Base-by-base conservation (phyloP, 805 yeast genomes). In the Lipomyces chichibuensis region DNA sequence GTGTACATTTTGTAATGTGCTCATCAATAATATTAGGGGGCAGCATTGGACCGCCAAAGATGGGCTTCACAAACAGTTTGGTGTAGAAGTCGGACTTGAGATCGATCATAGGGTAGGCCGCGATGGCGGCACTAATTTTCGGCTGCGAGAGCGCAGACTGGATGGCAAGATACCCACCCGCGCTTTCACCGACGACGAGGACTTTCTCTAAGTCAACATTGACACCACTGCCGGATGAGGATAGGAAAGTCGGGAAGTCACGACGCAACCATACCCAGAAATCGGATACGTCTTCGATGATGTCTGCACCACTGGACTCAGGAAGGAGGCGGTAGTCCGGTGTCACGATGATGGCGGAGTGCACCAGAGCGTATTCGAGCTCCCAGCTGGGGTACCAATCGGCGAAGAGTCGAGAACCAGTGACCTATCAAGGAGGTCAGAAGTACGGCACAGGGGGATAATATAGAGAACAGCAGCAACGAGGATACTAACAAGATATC, bases 11-110 rank as follows among this genome's bases (percentile, higher is more conserved):
- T 3, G 39, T 1, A 4, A 35, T 9, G 39, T 39, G 39, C 29
- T 65, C 62, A 27, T 59, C 67, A n/a, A 65, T 57, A 4, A 61
- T 27, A n/a, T 43, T 57, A 17, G 8, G 53, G n/a, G 64, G 67
- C 17, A 46, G 27, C 35, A 39, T 35, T 7, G 67, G 62, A 23
- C 39, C 55, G 13, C 67, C 67, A 5, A 35, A 20, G 58, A 65
- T 56, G 39, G 23, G 14, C 59, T 65, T 65, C 60, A 11, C 54
- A 39, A 46, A 65, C 7, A 51, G 65, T 43, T 60, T 37, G 17
- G 63, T 65, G 55, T 43, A 65, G 37, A 33, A 39, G 20, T 54
- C 59, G 8, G 35, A 60, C 20, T 61, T 60, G 35, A 65, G 52
- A 46, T 65, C 64, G 13, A 61, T 65, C 62, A 49, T 49, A 8